Evolutionary conservation across 2,329 filamentous ascomycete genomes (phyloP).

Genomic region (Alternaria sp.): DNA sequence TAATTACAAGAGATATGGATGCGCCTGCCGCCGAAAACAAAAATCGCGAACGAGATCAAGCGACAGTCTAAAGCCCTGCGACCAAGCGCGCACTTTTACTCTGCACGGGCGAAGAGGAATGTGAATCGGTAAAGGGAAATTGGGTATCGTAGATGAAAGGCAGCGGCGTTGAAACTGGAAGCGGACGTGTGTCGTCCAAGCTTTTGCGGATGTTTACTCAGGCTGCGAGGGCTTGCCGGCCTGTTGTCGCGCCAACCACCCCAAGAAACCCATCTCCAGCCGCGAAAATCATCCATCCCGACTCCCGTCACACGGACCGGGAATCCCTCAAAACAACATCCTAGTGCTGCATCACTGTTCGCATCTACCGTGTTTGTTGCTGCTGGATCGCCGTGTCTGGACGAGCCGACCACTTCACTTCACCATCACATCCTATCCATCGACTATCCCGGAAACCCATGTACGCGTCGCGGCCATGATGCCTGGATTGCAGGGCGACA

Average conservation of each 20-base stretch:
- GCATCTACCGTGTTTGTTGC: neutral
- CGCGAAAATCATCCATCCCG: constrained; percentile 23
- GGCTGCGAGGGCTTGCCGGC: constrained; percentile 4
- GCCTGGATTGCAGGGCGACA: constrained; percentile 3
- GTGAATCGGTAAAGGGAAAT: constrained; percentile 17
- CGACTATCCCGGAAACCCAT: neutral
- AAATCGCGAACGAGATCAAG: constrained; percentile 15
- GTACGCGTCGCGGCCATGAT: neutral
- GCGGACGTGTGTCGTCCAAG: constrained; percentile 27
- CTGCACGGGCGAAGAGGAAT: constrained; percentile 40
- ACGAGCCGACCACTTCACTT: neutral
- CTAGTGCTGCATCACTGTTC: neutral
- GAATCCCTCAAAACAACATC: neutral
- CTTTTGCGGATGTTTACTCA: constrained; percentile 16
- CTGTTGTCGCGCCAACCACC: constrained; percentile 17
- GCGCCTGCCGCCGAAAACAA: constrained; percentile 34
- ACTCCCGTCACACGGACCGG: constrained; percentile 16
- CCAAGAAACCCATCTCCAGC: constrained; percentile 5
- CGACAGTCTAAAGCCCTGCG: constrained; percentile 26
- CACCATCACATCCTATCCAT: neutral
- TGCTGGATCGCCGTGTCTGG: neutral
- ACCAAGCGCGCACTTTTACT: constrained; percentile 26
- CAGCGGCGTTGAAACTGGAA: constrained; percentile 35
- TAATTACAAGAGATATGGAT: constrained; percentile 26
- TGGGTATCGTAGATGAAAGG: constrained; percentile 26